Evolutionary conservation across 495 filamentous ascomycete genomes (phyloP), one percentile per base, ranked within the genome.

Genomic region (Viridothelium virens): DNA sequence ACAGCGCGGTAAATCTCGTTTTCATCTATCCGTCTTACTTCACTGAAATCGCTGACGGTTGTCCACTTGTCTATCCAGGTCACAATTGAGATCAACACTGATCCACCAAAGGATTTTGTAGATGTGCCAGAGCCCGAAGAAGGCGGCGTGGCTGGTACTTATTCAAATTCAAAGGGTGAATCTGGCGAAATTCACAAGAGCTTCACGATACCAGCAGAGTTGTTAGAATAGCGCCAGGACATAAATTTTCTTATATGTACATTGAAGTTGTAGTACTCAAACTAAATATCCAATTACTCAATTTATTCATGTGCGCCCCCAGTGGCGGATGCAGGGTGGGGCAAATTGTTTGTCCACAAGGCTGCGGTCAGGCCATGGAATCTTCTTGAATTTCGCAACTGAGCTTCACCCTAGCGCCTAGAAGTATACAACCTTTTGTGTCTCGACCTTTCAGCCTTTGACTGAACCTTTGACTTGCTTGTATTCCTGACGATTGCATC

Each of bases 11-110:
- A 61, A 56, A 37, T 65, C 50, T 47, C 37, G 48, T 41, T 38
- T 63, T 36, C 18, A 66, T 71, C 50, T 75, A 72, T 73, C 72
- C 72, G 72, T 74, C 71, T 68, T 64, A n/a, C 62, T 33, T 33
- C 62, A 7, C 37, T 62, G 61, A 63, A 48, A 25, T 47, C 61
- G 61, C 67, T 76, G 68, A 75, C 64, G 10, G 25, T 37, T 65
- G 41, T n/a, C 61, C 11, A 33, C 16, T 63, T 39, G 59, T 2
- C 59, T 11, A 16, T 63, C n/a, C 69, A 88, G 86, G 86, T 88
- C 38, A 88, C 86, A 2, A 82, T 88, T 44, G 84, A 87, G 71
- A 84, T 88, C 65, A 79, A 86, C 67, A 87, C 86, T 5, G 80
- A 83, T 70, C 78, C 85, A 11, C 80, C 84, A 5, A 80, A 83